Evolutionary conservation across 306 rosid species (phyloP).

Genomic region (Calophaca sinica): DNA sequence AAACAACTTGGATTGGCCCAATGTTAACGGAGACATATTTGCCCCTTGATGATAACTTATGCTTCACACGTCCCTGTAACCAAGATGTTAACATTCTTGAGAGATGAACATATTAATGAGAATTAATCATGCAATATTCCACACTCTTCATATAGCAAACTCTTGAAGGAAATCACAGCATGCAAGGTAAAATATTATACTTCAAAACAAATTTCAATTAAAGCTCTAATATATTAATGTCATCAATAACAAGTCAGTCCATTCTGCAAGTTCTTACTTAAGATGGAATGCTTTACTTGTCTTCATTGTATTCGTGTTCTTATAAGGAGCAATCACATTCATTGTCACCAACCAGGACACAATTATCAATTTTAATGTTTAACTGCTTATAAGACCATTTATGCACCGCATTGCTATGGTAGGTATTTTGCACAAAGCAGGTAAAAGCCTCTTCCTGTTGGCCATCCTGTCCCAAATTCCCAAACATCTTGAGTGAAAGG

Average conservation of each 20-base stretch:
- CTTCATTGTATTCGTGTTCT: not conserved
- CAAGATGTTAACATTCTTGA: conserved; percentile 35
- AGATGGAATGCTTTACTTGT: conserved; percentile 16
- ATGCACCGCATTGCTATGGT: not conserved
- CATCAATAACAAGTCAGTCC: conserved; percentile 24
- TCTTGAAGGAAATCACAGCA: conserved; percentile 29
- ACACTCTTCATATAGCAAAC: conserved; percentile 31
- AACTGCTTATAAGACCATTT: conserved; percentile 6
- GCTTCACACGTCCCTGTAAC: conserved; percentile 84
- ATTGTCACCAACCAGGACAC: conserved; percentile 14
- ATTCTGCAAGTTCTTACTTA: conserved; percentile 20
- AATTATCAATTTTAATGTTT: conserved; percentile 11
- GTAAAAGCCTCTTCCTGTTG: not conserved
- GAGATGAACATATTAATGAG: conserved; percentile 19
- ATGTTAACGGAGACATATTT: conserved; percentile 96
- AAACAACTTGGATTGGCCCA: conserved; percentile 91
- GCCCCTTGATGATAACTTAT: conserved; percentile 82
- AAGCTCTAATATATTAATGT: conserved; percentile 7
- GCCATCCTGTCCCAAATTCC: conserved; percentile 11
- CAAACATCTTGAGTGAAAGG: conserved; percentile 1
- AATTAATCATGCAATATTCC: conserved; percentile 12
- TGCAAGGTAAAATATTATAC: conserved; percentile 25
- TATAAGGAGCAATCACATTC: conserved; percentile 20
- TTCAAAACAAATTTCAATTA: conserved; percentile 15
- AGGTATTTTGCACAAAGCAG: conserved; percentile 17